phyloP scores from a whole-genome alignment of 805 yeast genomes.

The Yarrowia bubula region DNA sequence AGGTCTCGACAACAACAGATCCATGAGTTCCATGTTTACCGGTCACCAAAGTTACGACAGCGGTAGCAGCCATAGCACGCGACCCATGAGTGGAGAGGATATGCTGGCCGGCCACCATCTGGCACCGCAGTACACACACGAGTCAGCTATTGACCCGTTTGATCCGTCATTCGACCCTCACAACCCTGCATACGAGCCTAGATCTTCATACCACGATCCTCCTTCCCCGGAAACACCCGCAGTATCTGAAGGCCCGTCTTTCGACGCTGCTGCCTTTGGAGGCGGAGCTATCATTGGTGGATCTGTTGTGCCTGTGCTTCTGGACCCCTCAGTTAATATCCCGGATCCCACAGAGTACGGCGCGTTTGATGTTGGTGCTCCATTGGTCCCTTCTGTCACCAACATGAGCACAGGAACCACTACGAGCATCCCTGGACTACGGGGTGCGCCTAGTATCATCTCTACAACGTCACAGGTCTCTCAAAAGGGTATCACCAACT shows the following conservation, averaged over 20 bases:
- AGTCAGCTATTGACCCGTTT: constrained; percentile 8
- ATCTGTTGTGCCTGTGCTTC: background rate
- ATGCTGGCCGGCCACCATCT: background rate
- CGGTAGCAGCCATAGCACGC: background rate
- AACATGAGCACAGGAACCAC: constrained; percentile 32
- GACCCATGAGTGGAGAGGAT: constrained; percentile 7
- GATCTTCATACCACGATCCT: background rate
- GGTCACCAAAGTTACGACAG: constrained; percentile 3
- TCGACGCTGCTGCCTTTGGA: background rate
- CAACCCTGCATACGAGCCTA: constrained; percentile 9
- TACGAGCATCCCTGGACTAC: constrained; percentile 32
- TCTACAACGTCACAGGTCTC: constrained; percentile 10
- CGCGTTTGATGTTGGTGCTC: constrained; percentile 15
- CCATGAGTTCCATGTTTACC: background rate
- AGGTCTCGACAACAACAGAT: background rate
- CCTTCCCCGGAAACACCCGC: background rate
- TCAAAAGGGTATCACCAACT: background rate
- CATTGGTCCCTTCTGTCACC: constrained; percentile 25
- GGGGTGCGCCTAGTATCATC: constrained; percentile 9
- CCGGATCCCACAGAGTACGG: constrained; percentile 22
- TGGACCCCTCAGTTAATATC: constrained; percentile 11
- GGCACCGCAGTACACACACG: constrained; percentile 9
- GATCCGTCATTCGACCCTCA: constrained; percentile 12
- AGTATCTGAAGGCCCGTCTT: background rate
- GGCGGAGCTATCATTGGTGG: background rate